Conservation (phyloP, 2,329 filamentous ascomycete genomes). For the Cladophialophora chaetospira region DNA sequence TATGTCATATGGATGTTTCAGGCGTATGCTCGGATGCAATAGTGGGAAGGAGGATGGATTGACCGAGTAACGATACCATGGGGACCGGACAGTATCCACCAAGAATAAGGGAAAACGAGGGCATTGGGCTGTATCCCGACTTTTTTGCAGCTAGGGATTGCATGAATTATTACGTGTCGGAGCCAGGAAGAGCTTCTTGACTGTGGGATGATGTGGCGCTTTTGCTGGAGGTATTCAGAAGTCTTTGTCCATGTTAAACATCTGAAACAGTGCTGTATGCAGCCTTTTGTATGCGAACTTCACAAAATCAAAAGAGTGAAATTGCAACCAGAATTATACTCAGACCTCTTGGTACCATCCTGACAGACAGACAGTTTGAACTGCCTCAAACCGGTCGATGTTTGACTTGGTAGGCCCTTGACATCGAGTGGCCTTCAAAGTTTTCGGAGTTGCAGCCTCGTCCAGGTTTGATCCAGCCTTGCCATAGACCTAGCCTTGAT, state of each 20-base stretch:
- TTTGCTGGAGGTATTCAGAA: background rate
- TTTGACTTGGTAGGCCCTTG: too few relatives aligned
- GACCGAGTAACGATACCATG: slow-evolving; percentile 24
- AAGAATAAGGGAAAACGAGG: background rate
- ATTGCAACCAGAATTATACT: too few relatives aligned
- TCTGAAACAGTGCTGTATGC: background rate
- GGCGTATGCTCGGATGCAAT: slow-evolving; percentile 3
- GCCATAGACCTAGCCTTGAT: slow-evolving; percentile 6
- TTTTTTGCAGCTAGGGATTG: slow-evolving; percentile 2
- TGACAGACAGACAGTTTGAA: too few relatives aligned
- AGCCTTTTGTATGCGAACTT: too few relatives aligned
- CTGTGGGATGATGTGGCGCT: background rate
- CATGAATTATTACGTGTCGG: background rate
- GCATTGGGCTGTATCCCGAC: slow-evolving; percentile 1
- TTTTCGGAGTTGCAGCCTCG: slow-evolving; percentile 3
- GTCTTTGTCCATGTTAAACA: slow-evolving; percentile 13
- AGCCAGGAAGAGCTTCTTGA: slow-evolving; percentile 1
- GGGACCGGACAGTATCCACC: slow-evolving; percentile 6
- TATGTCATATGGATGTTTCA: too few relatives aligned
- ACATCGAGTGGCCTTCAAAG: too few relatives aligned
- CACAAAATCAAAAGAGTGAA: too few relatives aligned
- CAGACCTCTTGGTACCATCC: too few relatives aligned
- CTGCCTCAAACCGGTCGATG: too few relatives aligned
- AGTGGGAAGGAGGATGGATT: slow-evolving; percentile 4
- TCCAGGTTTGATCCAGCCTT: slow-evolving; percentile 9